These are phyloP conservation scores for Thalassiosira mediterranea DNA, from an alignment of 352 stramenopile species.

Conservation along the genomic window DNA sequence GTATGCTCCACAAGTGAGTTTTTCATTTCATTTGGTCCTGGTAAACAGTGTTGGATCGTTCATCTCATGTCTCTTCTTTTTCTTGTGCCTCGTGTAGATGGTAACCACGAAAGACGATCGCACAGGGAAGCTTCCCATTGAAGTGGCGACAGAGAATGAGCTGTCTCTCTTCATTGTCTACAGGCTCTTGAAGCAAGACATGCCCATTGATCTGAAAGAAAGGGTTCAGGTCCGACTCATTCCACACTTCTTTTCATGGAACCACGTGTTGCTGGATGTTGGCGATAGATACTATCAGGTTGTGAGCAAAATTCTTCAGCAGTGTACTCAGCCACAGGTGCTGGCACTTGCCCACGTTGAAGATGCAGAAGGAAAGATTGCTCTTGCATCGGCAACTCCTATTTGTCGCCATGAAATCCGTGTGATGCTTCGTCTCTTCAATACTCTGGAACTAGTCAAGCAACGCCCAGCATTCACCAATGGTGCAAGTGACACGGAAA, in stretches of 20 bases:
- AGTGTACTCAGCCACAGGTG: conserved; percentile 83
- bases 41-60: not conserved
- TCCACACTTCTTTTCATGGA: conserved; percentile 83
- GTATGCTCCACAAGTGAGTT: conserved; percentile 71
- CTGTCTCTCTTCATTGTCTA: conserved; percentile 84
- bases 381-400: conserved; percentile 73
- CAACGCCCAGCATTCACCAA: conserved; percentile 83
- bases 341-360: conserved; percentile 81
- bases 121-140: conserved; percentile 77
- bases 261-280: conserved; percentile 79
- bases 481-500: conserved; percentile 78
- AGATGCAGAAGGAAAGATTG: conserved; percentile 79
- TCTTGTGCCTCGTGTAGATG: conserved; percentile 43
- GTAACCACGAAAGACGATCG: conserved; percentile 70
- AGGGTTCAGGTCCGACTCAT: conserved; percentile 78
- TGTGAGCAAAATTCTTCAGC: conserved; percentile 81
- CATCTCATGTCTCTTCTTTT: conserved; percentile 19
- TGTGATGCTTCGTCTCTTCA: conserved; percentile 84
- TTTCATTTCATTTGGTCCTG: not conserved
- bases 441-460: conserved; percentile 83
- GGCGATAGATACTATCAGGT: conserved; percentile 83
- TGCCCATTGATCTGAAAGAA: conserved; percentile 83
- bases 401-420: conserved; percentile 84
- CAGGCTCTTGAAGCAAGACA: conserved; percentile 79
- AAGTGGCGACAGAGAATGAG: conserved; percentile 82